These are phyloP conservation scores for Cajanus cajan DNA, from an alignment of 306 rosid genomes.

Conservation along the genomic window DNA sequence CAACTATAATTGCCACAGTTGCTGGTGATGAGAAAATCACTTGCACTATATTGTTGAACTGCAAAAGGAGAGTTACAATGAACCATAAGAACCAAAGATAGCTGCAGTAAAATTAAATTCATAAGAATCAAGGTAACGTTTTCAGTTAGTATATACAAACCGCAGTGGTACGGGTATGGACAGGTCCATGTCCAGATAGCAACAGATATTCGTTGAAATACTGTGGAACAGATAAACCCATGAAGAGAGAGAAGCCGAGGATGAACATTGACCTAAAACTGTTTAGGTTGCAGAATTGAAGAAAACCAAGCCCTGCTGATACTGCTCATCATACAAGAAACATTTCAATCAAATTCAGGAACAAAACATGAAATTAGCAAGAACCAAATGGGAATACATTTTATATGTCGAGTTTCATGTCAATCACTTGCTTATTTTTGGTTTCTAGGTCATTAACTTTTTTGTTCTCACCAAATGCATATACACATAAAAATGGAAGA, in stretches of 20 bases:
- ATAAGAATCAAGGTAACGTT: neutral
- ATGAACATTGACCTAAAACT: constrained; percentile 77
- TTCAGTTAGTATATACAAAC: constrained; percentile 39
- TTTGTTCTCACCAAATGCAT: neutral
- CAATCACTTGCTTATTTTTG: neutral
- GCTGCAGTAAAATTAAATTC: neutral
- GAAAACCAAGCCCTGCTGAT: constrained; percentile 74
- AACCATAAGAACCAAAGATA: neutral
- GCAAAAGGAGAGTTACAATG: constrained; percentile 22
- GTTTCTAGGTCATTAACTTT: neutral
- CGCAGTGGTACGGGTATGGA: constrained; percentile 55
- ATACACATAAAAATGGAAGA: neutral
- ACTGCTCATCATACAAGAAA: constrained; percentile 46
- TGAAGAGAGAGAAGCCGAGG: constrained; percentile 81
- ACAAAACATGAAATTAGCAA: neutral
- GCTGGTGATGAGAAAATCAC: constrained; percentile 84
- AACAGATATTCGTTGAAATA: constrained; percentile 58
- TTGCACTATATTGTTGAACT: constrained; percentile 76
- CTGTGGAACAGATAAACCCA: constrained; percentile 87
- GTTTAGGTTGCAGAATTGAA: constrained; percentile 88
- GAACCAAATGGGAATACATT: neutral
- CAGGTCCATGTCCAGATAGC: constrained; percentile 65
- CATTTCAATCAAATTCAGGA: neutral
- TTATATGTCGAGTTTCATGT: constrained; percentile 2
- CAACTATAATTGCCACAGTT: constrained; percentile 70